Base-by-base conservation (phyloP, 2,329 filamentous ascomycete species). In the Colletotrichum lindemuthianum region DNA sequence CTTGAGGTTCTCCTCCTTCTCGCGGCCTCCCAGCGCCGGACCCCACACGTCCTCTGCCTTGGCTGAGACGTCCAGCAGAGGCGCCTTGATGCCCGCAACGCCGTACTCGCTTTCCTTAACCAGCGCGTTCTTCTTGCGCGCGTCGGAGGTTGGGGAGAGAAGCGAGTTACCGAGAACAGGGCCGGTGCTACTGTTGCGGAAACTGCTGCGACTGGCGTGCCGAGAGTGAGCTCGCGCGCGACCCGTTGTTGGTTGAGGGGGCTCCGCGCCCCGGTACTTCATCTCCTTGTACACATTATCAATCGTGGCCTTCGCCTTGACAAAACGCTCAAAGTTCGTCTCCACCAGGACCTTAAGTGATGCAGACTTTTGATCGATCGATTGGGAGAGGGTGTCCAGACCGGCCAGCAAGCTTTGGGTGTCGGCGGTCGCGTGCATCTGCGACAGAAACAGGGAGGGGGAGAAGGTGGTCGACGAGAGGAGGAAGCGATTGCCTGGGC, bases 261-360 rank as follows among this genome's bases (percentile, higher is more conserved):
- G 83, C 50, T 90, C 87, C 24, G 75, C 80, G 10, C 88, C 88
- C 50, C 86, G 83, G 69, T 82, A 94, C 84, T 87, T 97, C 96
- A 99, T 99, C 77, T 99, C 96, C 67, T 90, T 96, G 79, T 99
- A 99, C 56, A 99, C 96, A 78, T 97, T 97, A 79, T 99, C 96
- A 72, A 99, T 98, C 8, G 95, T 98, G 15, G 95, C 92, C 77
- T 99, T 99, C 47, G 96, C 96, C 68, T 93, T 91, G 60, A 99
- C 96, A 80, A 99, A 99, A 69, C 95, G 91, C 78, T 99, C 96
- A 74, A 99, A 99, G 76, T 99, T 99, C 68, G 92, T 95, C 77
- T 99, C 96, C 32, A 99, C 96, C 15, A 99, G 85, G 10, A 97
- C 92, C 75, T 99, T 99, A 66, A 99, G 86, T 4, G 94, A 97